Evolutionary conservation across 202 grass and related monocot species (phyloP).

Genomic region (Eragrostis tef): DNA sequence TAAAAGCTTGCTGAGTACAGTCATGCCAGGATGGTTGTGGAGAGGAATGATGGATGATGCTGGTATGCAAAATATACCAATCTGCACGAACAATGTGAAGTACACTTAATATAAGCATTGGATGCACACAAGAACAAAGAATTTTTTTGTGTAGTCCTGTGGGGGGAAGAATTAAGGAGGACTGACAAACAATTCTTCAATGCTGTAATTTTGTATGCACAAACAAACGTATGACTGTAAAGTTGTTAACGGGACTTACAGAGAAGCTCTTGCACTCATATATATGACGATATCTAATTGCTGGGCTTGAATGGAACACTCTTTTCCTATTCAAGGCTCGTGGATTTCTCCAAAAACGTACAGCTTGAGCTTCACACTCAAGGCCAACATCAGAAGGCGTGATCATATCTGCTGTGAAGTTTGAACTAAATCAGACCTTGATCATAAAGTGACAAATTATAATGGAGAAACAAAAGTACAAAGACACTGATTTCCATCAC

Average conservation of each 20-base stretch:
- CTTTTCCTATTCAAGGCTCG: slow-evolving; percentile 56
- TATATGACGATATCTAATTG: slow-evolving; percentile 87
- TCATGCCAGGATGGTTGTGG: slow-evolving; percentile 95
- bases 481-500: not conserved
- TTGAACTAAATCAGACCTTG: slow-evolving; percentile 11
- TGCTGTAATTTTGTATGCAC: not conserved
- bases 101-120: not conserved
- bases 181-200: not conserved
- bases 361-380: slow-evolving; percentile 67
- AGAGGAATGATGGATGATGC: slow-evolving; percentile 92
- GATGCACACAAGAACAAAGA: not conserved
- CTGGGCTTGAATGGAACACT: slow-evolving; percentile 59
- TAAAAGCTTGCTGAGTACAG: slow-evolving; percentile 85
- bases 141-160: not conserved
- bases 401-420: slow-evolving; percentile 63
- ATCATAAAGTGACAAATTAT: not conserved
- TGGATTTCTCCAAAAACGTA: slow-evolving; percentile 60
- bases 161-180: not conserved
- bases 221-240: slow-evolving; percentile 15
- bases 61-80: slow-evolving; percentile 95
- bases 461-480: not conserved
- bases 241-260: slow-evolving; percentile 44
- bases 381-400: slow-evolving; percentile 77
- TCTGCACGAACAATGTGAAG: slow-evolving; percentile 55
- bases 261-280: slow-evolving; percentile 88